Conservation (phyloP, 2,329 filamentous ascomycete genomes). For the Ilyonectria mors-panacis region DNA sequence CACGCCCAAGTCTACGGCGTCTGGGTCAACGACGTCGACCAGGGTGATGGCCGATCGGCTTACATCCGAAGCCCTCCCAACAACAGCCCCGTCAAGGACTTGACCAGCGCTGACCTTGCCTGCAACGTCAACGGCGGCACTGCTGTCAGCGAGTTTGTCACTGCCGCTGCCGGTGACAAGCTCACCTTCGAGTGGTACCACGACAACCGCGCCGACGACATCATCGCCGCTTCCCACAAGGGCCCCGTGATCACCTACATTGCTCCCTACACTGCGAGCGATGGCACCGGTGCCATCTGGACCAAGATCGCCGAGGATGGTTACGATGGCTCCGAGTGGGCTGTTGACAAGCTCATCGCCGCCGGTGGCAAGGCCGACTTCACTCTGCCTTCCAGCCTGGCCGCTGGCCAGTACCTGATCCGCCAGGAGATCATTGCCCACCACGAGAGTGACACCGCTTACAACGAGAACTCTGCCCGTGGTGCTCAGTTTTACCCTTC, state of each 20-base stretch:
- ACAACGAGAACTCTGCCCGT: slow-evolving; percentile 51
- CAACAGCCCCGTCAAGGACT: slow-evolving; percentile 63
- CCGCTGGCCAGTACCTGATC: slow-evolving; percentile 67
- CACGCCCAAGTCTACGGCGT: slow-evolving; percentile 64
- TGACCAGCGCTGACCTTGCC: slow-evolving; percentile 57
- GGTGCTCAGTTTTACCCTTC: slow-evolving; percentile 65
- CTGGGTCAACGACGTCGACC: slow-evolving; percentile 63
- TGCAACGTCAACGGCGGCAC: slow-evolving; percentile 61
- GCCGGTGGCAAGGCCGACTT: slow-evolving; percentile 65
- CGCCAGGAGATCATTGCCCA: slow-evolving; percentile 70
- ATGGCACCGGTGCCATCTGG: slow-evolving; percentile 67
- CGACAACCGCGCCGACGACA: slow-evolving; percentile 64
- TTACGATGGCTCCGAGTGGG: slow-evolving; percentile 59
- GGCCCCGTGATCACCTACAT: slow-evolving; percentile 70
- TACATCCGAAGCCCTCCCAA: slow-evolving; percentile 62
- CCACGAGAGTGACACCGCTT: slow-evolving; percentile 60
- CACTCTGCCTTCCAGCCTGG: slow-evolving; percentile 61
- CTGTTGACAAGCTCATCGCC: slow-evolving; percentile 61
- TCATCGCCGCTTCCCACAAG: slow-evolving; percentile 67
- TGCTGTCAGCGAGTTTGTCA: slow-evolving; percentile 56
- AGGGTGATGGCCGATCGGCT: slow-evolving; percentile 56
- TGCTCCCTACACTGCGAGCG: slow-evolving; percentile 57
- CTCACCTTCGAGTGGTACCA: slow-evolving; percentile 67
- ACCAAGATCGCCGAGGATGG: slow-evolving; percentile 60
- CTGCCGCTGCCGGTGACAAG: slow-evolving; percentile 63